phyloP scores from a whole-genome alignment of 139 green algal genomes.

The Closterium sp. region DNA sequence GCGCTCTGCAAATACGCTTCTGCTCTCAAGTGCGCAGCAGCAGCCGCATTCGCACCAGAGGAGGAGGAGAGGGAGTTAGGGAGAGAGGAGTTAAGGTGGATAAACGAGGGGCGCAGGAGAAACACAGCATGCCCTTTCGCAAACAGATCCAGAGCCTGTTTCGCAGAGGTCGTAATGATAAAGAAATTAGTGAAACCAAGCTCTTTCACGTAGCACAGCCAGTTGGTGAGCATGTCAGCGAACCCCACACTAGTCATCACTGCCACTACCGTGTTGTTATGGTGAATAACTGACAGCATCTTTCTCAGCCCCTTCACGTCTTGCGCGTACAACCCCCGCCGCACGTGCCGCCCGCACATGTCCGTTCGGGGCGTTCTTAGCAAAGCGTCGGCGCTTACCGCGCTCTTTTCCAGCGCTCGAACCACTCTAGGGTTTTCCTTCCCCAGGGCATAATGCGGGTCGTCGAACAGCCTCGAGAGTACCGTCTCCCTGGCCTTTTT shows the following conservation, averaged over 20 bases:
- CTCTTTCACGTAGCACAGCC: neutral
- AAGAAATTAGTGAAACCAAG: slow-evolving; percentile 24
- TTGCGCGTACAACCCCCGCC: neutral
- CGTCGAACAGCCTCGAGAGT: neutral
- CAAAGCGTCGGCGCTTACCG: neutral
- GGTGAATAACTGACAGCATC: neutral
- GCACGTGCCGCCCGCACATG: neutral
- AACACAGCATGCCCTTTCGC: neutral
- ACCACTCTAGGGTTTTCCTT: neutral
- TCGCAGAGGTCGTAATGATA: slow-evolving; percentile 12
- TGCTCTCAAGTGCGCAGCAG: neutral
- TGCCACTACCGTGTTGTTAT: neutral
- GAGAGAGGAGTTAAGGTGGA: neutral
- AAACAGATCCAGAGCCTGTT: slow-evolving; percentile 1
- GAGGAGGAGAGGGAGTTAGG: neutral
- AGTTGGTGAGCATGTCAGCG: neutral
- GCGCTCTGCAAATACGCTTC: neutral
- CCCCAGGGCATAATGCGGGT: neutral
- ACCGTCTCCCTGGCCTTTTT: neutral
- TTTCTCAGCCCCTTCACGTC: neutral
- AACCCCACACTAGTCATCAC: neutral
- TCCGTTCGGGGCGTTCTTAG: neutral
- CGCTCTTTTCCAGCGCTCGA: neutral
- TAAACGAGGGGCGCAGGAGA: neutral
- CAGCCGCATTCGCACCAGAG: neutral